Conservation (phyloP, 345 rosid species). For the Isatis tinctoria region DNA sequence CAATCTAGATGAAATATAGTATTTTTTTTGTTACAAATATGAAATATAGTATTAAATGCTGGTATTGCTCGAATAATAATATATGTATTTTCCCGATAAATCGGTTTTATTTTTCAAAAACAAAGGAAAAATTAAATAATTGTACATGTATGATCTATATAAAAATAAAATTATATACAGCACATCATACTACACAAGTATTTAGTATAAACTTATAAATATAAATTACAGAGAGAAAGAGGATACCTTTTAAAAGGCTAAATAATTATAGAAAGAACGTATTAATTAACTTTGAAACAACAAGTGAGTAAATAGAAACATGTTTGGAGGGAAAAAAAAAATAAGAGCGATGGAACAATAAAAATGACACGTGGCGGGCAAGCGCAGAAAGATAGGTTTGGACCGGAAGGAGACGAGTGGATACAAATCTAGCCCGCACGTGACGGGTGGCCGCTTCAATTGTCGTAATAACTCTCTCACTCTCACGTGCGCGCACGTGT, state of each 20-base stretch:
- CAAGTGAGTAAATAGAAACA: background rate
- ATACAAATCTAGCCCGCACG: constrained; percentile 27
- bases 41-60: background rate
- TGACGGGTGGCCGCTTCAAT: constrained; percentile 17
- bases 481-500: constrained; percentile 28
- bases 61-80: background rate
- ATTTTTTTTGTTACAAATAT: too few relatives aligned
- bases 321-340: background rate
- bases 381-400: background rate
- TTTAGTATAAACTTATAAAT: background rate
- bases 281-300: background rate
- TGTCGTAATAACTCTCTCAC: constrained; percentile 14
- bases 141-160: too few relatives aligned
- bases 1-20: too few relatives aligned
- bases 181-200: background rate
- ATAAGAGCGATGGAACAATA: background rate
- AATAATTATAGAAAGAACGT: background rate
- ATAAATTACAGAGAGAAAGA: background rate
- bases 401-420: constrained; percentile 25
- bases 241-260: background rate
- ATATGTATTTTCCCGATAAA: background rate
- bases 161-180: background rate
- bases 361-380: constrained; percentile 1
- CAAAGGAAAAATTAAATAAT: background rate
- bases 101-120: background rate